Conservation (phyloP, 2,329 filamentous ascomycete species). For the Beauveria medogensis region DNA sequence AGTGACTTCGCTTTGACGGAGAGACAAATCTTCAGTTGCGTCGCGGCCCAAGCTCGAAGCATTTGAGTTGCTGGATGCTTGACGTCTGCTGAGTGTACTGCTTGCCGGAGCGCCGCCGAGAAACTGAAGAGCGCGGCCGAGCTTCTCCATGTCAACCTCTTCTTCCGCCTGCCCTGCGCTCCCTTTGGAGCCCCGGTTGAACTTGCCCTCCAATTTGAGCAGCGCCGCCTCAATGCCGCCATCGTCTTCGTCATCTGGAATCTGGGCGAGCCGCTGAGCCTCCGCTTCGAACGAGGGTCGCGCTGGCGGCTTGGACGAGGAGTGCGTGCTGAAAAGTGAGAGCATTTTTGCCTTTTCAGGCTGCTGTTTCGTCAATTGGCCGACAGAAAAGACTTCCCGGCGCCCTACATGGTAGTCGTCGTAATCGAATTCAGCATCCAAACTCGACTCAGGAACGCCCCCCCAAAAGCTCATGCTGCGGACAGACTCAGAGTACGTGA, state of each 20-base stretch:
- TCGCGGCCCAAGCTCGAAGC: neutral
- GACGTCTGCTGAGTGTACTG: conserved; percentile 1
- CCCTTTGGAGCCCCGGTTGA: conserved; percentile 44
- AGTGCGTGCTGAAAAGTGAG: conserved; percentile 51
- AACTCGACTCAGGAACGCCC: conserved; percentile 26
- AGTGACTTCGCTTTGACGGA: neutral
- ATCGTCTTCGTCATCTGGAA: conserved; percentile 74
- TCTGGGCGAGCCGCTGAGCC: conserved; percentile 76
- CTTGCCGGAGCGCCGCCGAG: conserved; percentile 1
- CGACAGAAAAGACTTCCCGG: conserved; percentile 47
- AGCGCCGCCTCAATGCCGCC: conserved; percentile 90
- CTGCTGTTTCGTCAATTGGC: conserved; percentile 45
- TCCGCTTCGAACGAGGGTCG: conserved; percentile 79
- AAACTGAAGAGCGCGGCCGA: conserved; percentile 8
- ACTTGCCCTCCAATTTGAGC: conserved; percentile 84
- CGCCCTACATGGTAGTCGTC: conserved; percentile 22
- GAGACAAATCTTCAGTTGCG: neutral
- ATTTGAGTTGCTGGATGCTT: neutral
- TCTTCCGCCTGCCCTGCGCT: conserved; percentile 10
- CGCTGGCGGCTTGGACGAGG: conserved; percentile 53
- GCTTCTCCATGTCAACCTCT: conserved; percentile 14
- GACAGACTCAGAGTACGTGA: conserved; percentile 52
- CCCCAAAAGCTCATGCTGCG: conserved; percentile 43
- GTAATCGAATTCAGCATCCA: conserved; percentile 13
- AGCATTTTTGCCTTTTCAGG: conserved; percentile 31